Percentiles rank a stretch among this genome's conserved stretches.
These are phyloP conservation scores for Fusarium lateritium DNA, from an alignment of 2,329 filamentous ascomycete species.

Conservation along the genomic window DNA sequence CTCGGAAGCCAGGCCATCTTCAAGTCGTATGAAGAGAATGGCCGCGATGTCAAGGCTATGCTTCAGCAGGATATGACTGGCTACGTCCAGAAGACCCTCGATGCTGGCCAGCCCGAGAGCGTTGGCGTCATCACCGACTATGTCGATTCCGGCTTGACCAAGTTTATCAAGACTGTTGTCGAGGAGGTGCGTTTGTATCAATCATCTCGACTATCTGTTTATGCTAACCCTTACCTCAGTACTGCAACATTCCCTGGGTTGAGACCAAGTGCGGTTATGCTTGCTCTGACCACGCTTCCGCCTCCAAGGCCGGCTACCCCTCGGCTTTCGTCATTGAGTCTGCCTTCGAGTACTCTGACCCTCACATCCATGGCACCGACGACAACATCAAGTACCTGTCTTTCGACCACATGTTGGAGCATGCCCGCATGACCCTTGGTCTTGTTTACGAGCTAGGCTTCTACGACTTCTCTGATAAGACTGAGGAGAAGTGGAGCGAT, in stretches of 20 bases:
- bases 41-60: conserved; percentile 91
- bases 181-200: conserved; percentile 59
- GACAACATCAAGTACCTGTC: conserved; percentile 80
- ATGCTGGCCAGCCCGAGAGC: conserved; percentile 85
- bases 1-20: conserved; percentile 94
- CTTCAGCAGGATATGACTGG: conserved; percentile 99
- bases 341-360: conserved; percentile 75
- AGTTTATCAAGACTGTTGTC: conserved; percentile 92
- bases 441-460: conserved; percentile 89
- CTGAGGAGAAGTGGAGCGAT: conserved; percentile 53
- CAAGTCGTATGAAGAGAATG: conserved; percentile 79
- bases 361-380: conserved; percentile 79
- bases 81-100: conserved; percentile 85
- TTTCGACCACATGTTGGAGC: conserved; percentile 93
- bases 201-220: neutral
- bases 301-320: conserved; percentile 81
- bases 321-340: conserved; percentile 84
- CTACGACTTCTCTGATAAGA: conserved; percentile 72
- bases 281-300: conserved; percentile 81
- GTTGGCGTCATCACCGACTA: conserved; percentile 95
- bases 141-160: conserved; percentile 85
- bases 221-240: conserved; percentile 60
- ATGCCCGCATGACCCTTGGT: conserved; percentile 86
- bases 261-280: conserved; percentile 93
- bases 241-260: conserved; percentile 90